Evolutionary conservation across 2,329 filamentous ascomycete genomes (phyloP).

Genomic region (Xylariales sp.): DNA sequence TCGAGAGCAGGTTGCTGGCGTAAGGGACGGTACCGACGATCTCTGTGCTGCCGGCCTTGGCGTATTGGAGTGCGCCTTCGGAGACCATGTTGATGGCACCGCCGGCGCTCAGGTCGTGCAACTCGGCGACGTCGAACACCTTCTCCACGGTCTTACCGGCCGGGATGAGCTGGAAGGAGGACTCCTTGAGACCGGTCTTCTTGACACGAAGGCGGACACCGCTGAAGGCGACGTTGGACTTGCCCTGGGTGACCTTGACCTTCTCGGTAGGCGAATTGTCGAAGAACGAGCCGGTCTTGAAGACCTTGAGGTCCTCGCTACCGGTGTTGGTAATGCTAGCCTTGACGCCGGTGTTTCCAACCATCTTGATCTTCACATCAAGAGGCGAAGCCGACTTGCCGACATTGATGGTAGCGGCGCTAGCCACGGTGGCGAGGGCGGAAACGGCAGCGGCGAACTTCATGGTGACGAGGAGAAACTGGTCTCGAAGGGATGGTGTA

Average conservation of each 20-base stretch:
- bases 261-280: conserved; percentile 64
- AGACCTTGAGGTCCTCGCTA: conserved; percentile 59
- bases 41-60: conserved; percentile 62
- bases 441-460: conserved; percentile 52
- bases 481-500: neutral
- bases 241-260: conserved; percentile 59
- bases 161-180: conserved; percentile 62
- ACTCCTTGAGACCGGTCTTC: conserved; percentile 57
- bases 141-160: conserved; percentile 62
- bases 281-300: conserved; percentile 65
- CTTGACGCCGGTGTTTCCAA: conserved; percentile 64
- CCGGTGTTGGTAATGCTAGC: conserved; percentile 65
- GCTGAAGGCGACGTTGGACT: conserved; percentile 61
- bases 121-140: conserved; percentile 65
- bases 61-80: conserved; percentile 66
- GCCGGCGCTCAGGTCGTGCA: conserved; percentile 63
- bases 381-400: conserved; percentile 55
- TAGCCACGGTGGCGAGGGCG: conserved; percentile 51
- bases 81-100: conserved; percentile 68
- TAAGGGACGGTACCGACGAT: conserved; percentile 67
- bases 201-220: conserved; percentile 64
- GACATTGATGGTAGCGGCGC: conserved; percentile 46
- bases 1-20: conserved; percentile 67
- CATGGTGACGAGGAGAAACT: conserved; percentile 47
- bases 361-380: conserved; percentile 59